Conservation (phyloP, 441 rosid genomes). For the Macaranga tanarius region DNA sequence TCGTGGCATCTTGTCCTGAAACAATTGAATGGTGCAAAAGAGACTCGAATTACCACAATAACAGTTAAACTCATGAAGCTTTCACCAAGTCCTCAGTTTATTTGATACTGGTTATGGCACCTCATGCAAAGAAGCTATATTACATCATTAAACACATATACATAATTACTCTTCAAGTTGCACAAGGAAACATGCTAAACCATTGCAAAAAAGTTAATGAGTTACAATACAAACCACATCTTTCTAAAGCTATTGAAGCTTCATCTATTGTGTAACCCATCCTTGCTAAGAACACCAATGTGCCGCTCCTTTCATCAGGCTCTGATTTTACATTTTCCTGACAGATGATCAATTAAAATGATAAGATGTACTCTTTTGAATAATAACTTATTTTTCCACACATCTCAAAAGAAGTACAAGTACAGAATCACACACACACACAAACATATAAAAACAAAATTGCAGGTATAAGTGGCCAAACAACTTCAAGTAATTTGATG, state of each 20-base stretch:
- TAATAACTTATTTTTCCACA: no score
- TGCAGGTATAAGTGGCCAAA: neutral
- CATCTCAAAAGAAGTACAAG: no score
- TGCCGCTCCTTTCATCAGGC: slow-evolving; percentile 33
- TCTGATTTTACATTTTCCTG: slow-evolving; percentile 39
- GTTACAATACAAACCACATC: slow-evolving; percentile 64
- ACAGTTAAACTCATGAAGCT: neutral
- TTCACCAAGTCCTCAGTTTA: neutral
- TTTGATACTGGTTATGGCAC: neutral
- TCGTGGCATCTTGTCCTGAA: slow-evolving; percentile 63
- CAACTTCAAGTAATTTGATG: neutral
- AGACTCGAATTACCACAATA: neutral
- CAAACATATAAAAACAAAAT: neutral
- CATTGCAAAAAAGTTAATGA: neutral
- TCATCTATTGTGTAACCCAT: slow-evolving; percentile 77
- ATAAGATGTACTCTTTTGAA: neutral
- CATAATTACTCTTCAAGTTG: neutral
- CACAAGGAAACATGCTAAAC: slow-evolving; percentile 3
- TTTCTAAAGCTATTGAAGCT: slow-evolving; percentile 71
- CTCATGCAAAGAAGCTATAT: neutral
- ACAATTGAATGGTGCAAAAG: slow-evolving; percentile 9
- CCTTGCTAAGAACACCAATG: slow-evolving; percentile 38
- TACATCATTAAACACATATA: neutral
- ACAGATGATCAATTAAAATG: slow-evolving; percentile 9
- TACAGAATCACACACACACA: no score